A percentile compares a stretch with the other conserved stretches of the same genome.
These are phyloP conservation scores for Apostasia ramifera DNA, from an alignment of 106 monocot genomes.

Conservation along the genomic window DNA sequence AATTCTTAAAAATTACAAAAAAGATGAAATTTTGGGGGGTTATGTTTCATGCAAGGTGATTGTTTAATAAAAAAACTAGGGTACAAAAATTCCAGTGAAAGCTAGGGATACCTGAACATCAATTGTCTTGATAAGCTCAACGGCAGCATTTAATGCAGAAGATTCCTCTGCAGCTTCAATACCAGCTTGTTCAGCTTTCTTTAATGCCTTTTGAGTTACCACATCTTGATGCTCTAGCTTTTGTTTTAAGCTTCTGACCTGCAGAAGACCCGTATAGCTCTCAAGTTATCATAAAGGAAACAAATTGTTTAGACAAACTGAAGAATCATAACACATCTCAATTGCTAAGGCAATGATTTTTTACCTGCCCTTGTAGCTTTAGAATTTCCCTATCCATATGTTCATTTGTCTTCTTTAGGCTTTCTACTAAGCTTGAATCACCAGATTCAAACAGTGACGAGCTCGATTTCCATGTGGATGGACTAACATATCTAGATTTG, in stretches of 20 bases:
- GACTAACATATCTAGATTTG: constrained; percentile 33
- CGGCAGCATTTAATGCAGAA: constrained; percentile 18
- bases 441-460: constrained; percentile 24
- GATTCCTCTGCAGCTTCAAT: constrained; percentile 34
- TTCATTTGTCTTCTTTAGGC: constrained; percentile 46
- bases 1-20: too few species aligned
- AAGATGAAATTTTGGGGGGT: too few species aligned
- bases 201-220: constrained; percentile 33
- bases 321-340: neutral
- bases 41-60: neutral
- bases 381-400: constrained; percentile 40
- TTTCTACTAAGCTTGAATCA: constrained; percentile 31
- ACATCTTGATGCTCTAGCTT: constrained; percentile 50
- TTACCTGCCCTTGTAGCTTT: constrained; percentile 49
- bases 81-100: neutral
- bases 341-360: neutral
- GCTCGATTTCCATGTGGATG: constrained; percentile 29
- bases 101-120: constrained; percentile 24
- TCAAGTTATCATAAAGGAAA: too few species aligned
- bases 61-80: neutral
- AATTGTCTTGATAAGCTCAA: constrained; percentile 35
- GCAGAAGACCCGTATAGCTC: neutral
- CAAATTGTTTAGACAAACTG: neutral
- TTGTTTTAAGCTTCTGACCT: constrained; percentile 48
- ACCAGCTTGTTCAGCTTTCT: constrained; percentile 43